A percentile compares a stretch with the other conserved stretches of the same genome.
Conservation (phyloP, 495 filamentous ascomycete species). For the Aspergillus coremiiformis region DNA sequence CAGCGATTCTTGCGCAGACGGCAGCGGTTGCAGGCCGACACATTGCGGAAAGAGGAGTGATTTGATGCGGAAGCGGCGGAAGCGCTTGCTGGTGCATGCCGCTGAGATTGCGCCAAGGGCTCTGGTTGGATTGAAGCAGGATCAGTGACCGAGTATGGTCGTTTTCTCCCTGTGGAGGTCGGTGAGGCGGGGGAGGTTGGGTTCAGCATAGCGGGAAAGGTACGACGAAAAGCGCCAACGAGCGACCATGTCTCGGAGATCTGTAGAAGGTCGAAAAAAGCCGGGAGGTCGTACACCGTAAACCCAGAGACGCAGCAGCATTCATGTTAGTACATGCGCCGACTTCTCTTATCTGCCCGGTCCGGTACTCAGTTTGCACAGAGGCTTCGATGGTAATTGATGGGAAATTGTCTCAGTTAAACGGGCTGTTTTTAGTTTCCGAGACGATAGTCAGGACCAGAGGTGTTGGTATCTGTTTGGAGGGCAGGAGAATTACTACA, state of each 20-base stretch:
- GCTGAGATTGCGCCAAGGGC: conserved; percentile 8
- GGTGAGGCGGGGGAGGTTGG: conserved; percentile 29
- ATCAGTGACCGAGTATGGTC: conserved; percentile 29
- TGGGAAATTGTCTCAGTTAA: conserved; percentile 6
- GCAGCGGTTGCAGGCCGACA: conserved; percentile 91
- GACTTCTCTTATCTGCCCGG: background rate
- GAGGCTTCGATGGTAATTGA: background rate
- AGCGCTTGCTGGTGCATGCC: conserved; percentile 12
- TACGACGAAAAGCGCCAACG: conserved; percentile 21
- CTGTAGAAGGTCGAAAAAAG: conserved; percentile 11
- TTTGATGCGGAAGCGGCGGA: conserved; percentile 22
- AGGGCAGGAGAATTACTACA: conserved; percentile 13
- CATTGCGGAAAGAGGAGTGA: conserved; percentile 75
- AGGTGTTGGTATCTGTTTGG: conserved; percentile 9
- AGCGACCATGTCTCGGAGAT: conserved; percentile 35
- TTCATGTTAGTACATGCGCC: conserved; percentile 29
- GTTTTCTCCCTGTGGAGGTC: conserved; percentile 35
- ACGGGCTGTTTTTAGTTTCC: conserved; percentile 9
- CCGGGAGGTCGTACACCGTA: conserved; percentile 8
- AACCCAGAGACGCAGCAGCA: conserved; percentile 23
- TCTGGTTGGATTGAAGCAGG: conserved; percentile 17
- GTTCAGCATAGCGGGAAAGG: conserved; percentile 34
- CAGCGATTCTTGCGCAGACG: conserved; percentile 89
- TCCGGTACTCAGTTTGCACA: background rate
- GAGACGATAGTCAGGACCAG: conserved; percentile 7